Conservation (phyloP, 2,329 filamentous ascomycete genomes). For the Neoscytalidium dimidiatum region DNA sequence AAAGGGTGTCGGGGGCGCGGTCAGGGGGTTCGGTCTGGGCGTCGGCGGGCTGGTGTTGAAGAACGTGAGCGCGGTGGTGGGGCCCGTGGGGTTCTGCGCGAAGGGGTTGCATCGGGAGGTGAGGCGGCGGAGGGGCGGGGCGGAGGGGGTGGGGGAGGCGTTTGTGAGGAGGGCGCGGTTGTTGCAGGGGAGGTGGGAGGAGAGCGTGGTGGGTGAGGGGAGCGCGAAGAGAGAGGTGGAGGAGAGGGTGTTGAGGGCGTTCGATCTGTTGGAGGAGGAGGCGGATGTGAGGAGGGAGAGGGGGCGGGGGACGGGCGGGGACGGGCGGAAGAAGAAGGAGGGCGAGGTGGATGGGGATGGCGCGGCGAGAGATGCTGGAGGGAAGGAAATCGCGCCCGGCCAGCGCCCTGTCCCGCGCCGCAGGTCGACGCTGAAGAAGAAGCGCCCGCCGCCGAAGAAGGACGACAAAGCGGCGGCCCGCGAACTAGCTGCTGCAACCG, state of each 20-base stretch:
- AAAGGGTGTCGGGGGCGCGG: constrained; percentile 56
- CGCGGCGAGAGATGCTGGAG: background rate
- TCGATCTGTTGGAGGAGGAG: background rate
- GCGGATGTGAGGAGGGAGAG: background rate
- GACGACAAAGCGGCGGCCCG: background rate
- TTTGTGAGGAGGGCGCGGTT: background rate
- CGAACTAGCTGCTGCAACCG: background rate
- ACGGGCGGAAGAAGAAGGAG: background rate
- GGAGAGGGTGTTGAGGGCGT: constrained; percentile 39
- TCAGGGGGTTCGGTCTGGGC: constrained; percentile 60
- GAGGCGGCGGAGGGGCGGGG: background rate
- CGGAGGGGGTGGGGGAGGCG: background rate
- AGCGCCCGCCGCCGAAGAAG: too few species aligned
- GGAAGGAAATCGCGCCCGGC: background rate
- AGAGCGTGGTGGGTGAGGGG: constrained; percentile 31
- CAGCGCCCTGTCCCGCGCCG: background rate
- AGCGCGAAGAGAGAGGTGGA: constrained; percentile 40
- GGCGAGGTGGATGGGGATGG: background rate
- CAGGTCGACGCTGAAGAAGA: constrained; percentile 4
- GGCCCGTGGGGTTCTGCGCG: constrained; percentile 62
- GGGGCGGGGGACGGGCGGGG: background rate
- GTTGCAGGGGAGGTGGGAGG: constrained; percentile 22
- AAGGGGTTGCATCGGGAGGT: constrained; percentile 65
- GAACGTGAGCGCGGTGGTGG: constrained; percentile 62
- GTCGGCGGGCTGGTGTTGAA: constrained; percentile 66